Evolutionary conservation across 805 yeast species (phyloP), one percentile per base, ranked within the genome.

Genomic region (Candida pseudoglaebosa): DNA sequence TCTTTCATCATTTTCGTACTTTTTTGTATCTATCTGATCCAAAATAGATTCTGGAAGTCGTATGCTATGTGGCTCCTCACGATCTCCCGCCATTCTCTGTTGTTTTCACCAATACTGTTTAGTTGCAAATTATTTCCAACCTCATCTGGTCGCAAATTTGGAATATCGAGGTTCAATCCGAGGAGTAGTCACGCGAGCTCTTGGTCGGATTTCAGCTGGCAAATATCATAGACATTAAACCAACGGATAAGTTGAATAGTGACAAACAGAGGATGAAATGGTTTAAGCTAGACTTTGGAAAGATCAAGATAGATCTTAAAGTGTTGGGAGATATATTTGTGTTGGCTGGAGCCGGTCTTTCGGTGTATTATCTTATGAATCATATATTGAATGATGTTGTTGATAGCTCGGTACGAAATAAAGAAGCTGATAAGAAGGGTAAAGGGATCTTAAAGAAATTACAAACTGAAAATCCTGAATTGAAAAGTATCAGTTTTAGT

Each of bases 401-500:
- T 26, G 72, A 65, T 34, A 50, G 47, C 24, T 49, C 63, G 5
- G 54, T 59, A 4, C 57, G 58, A 73, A 55, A 73, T 78, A 44
- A 79, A 77, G 73, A 80, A 70, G 53, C 78, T 70, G 65, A 84
- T 81, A 76, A 80, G 42, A 77, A 75, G 50, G 63, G 88, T 21
- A 73, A 76, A 41, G 67, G 54, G 13, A 52, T 65, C 6, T 55
- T 68, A 38, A 65, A 59, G 42, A 57, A 56, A 34, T 43, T 68
- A 19, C 67, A 62, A 40, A 40, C 62, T 14, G 56, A 72, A 8
- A 77, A 82, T 48, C 95, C 97, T 0, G 70, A 67, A 0, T 64
- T 72, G 20, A 63, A 73, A 38, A 67, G 67, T 26, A 55, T 82
- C 7, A 73, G 69, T 6, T 67, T 86, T 30, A 82, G 79, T 48